Evolutionary conservation across 164 flowering plant genomes (phyloP).

Genomic region (Dillenia suffruticosa): DNA sequence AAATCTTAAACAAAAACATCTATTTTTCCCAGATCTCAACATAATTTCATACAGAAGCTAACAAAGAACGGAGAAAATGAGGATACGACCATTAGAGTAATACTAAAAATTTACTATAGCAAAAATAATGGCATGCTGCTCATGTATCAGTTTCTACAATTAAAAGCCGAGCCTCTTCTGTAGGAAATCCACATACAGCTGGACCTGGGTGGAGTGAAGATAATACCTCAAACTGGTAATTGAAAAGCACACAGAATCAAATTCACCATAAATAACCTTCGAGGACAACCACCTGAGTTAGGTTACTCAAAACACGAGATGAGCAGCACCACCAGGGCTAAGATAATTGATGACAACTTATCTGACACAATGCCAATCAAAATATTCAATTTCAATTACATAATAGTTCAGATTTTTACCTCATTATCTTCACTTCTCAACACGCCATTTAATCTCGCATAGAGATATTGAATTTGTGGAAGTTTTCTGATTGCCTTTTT

Average conservation of each 20-base stretch:
- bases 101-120: too few relatives aligned
- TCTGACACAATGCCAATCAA: not conserved
- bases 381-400: not conserved
- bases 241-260: not conserved
- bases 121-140: not conserved
- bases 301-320: not conserved
- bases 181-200: constrained; percentile 94
- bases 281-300: not conserved
- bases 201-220: constrained; percentile 94
- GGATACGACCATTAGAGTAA: too few relatives aligned
- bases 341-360: too few relatives aligned
- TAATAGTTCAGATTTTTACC: constrained; percentile 31
- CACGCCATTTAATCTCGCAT: constrained; percentile 62
- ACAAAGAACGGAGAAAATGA: too few relatives aligned
- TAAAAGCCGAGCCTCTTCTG: constrained; percentile 72
- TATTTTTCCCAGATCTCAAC: too few relatives aligned
- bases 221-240: constrained; percentile 71
- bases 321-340: too few relatives aligned
- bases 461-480: constrained; percentile 83
- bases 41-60: too few relatives aligned
- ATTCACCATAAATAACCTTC: not conserved
- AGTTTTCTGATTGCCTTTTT: constrained; percentile 71
- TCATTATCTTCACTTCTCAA: constrained; percentile 85
- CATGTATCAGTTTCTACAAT: constrained; percentile 78
- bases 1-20: too few relatives aligned